These are phyloP conservation scores for Gossypium longicalyx DNA, from an alignment of 345 rosid genomes.

Conservation along the genomic window DNA sequence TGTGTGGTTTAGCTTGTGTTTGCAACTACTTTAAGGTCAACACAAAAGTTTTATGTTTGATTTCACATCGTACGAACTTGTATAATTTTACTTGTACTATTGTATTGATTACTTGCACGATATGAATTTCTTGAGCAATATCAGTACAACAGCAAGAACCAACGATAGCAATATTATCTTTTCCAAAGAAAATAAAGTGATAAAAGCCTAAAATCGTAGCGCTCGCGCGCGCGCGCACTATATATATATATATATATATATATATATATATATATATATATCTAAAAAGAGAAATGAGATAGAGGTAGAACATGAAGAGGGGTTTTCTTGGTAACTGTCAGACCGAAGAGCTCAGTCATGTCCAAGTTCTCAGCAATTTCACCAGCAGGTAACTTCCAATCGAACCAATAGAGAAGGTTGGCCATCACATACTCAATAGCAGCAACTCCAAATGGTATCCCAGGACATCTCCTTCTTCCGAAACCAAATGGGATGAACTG, in stretches of 20 bases:
- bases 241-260: accelerated
- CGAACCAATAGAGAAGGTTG: slow-evolving; percentile 24
- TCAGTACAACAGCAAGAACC: too few species aligned
- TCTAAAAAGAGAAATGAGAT: background rate
- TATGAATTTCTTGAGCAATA: too few species aligned
- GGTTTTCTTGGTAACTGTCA: background rate
- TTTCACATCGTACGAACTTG: too few species aligned
- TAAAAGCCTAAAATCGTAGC: too few species aligned
- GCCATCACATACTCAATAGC: slow-evolving; percentile 19
- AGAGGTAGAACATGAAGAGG: background rate
- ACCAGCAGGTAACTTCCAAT: slow-evolving; percentile 18
- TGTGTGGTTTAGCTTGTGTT: too few species aligned
- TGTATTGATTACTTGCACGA: too few species aligned
- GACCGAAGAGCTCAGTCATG: slow-evolving; percentile 10
- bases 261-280: background rate
- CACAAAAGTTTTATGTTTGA: too few species aligned
- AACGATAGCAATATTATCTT: too few species aligned
- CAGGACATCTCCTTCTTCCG: background rate
- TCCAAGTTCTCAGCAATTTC: slow-evolving; percentile 1
- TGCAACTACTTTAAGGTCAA: too few species aligned
- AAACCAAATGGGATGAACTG: background rate
- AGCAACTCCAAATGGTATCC: background rate
- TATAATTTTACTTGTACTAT: too few species aligned
- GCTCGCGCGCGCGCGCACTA: accelerated
- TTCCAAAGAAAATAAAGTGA: too few species aligned